Conservation (phyloP, 1,284 basidiomycete species). For the Ceraceosorus guamensis region DNA sequence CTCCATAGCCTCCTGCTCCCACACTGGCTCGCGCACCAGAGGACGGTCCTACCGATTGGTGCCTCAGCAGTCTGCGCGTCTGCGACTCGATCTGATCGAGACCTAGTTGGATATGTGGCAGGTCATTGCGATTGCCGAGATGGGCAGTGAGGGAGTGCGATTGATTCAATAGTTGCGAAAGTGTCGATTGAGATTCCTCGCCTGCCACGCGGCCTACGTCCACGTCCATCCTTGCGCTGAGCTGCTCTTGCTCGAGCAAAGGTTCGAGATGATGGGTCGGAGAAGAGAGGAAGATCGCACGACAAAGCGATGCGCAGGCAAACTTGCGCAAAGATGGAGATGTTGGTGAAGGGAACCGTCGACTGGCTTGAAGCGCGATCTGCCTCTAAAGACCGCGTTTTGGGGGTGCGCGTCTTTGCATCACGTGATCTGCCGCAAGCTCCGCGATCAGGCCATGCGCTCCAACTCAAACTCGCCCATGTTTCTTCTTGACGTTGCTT, state of each 20-base stretch:
- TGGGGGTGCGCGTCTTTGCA: no score
- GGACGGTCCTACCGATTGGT: slow-evolving; percentile 10
- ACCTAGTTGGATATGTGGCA: slow-evolving; percentile 76
- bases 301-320: no score
- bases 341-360: no score
- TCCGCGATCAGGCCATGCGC: no score
- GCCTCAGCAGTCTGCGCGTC: slow-evolving; percentile 41
- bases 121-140: slow-evolving; percentile 54
- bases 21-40: slow-evolving; percentile 56
- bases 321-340: no score
- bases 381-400: no score
- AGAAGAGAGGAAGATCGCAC: not conserved
- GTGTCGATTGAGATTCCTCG: slow-evolving; percentile 6
- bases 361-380: no score
- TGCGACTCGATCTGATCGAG: slow-evolving; percentile 87
- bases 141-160: slow-evolving; percentile 45
- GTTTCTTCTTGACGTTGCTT: no score
- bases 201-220: slow-evolving; percentile 2
- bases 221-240: slow-evolving; percentile 1
- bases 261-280: no score
- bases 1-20: not conserved
- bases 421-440: no score
- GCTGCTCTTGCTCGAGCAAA: not conserved
- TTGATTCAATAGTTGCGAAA: slow-evolving; percentile 42
- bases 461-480: no score